A percentile compares a stretch with the other conserved stretches of the same genome.
These are phyloP conservation scores for Aspergillus egyptiacus DNA, from an alignment of 495 filamentous ascomycete genomes.

Conservation along the genomic window DNA sequence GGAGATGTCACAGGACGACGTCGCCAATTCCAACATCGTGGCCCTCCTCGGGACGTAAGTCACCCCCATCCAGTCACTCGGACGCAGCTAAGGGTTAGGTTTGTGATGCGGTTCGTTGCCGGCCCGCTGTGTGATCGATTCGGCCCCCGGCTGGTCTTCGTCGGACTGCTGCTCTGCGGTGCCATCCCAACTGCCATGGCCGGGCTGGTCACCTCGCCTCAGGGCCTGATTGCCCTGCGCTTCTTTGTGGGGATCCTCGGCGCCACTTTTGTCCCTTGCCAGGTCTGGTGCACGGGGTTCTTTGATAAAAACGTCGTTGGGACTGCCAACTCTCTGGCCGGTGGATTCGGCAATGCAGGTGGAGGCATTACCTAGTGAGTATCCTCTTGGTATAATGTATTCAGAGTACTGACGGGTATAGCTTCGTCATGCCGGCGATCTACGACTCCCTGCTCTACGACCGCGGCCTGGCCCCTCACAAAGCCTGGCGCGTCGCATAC, in stretches of 20 bases:
- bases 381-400: not conserved
- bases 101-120: slow-evolving; percentile 74
- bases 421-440: slow-evolving; percentile 92
- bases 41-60: slow-evolving; percentile 78
- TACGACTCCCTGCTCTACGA: slow-evolving; percentile 66
- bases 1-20: slow-evolving; percentile 57
- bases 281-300: slow-evolving; percentile 93
- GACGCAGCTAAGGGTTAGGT: slow-evolving; percentile 39
- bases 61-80: not conserved
- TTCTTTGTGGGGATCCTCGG: slow-evolving; percentile 95
- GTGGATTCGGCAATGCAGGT: slow-evolving; percentile 83
- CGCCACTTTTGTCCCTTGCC: slow-evolving; percentile 87
- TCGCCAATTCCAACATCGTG: slow-evolving; percentile 89
- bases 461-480: slow-evolving; percentile 52
- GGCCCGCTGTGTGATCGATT: slow-evolving; percentile 82
- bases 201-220: slow-evolving; percentile 63
- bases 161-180: slow-evolving; percentile 65
- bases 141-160: slow-evolving; percentile 80
- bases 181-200: slow-evolving; percentile 78
- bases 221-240: slow-evolving; percentile 68
- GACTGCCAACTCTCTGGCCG: slow-evolving; percentile 80
- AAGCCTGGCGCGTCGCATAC: slow-evolving; percentile 82
- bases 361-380: slow-evolving; percentile 69
- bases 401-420: slow-evolving; percentile 20
- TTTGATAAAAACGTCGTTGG: slow-evolving; percentile 96